Evolutionary conservation across 2,329 filamentous ascomycete species (phyloP), one percentile per base, ranked within the genome.

Genomic region (Aspergillus novoparasiticus): DNA sequence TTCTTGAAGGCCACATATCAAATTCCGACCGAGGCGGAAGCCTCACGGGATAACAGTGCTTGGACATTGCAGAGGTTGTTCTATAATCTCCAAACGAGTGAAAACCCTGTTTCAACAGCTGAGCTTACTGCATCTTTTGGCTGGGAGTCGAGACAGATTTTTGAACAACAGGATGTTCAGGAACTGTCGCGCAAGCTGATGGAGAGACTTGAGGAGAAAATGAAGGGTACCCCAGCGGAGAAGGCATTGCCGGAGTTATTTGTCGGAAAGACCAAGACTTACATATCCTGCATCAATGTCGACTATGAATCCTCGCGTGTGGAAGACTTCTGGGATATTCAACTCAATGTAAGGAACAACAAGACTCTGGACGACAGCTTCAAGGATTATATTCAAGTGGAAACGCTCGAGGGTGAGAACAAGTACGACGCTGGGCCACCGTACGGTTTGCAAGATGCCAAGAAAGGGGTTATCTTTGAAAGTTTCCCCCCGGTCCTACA

Each of bases 261-360:
- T 73, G 94, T 95, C 63, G 96, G 95, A 62, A 98, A 98, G 80
- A 94, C 96, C 78, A 98, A 98, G 82, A 99, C 95, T 0, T 99
- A 98, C 78, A 96, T 99, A 68, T 96, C 92, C 26, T 99, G 96
- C 81, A 97, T 99, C 77, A 95, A 99, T 77, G 96, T 99, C 66
- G 90, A 96, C 72, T 99, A 97, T 81, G 94, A 98, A 81, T 97
- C 93, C 26, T 97, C 94, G 66, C 88, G 94, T 65, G 88, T 95
- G 68, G 95, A 99, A 78, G 96, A 99, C 71, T 99, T 97, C 77
- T 99, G 95, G 95, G 95, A 99, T 76, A 92, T 99, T 64, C 95
- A 99, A 76, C 87, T 99, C 70, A 99, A 98, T 69, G 96, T 99
- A 57, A 91, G 91, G 66, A 94, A 93, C 36, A 97, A 97, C 84